Conservation (phyloP, 148 eudicot genomes). For the Camellia japonica region DNA sequence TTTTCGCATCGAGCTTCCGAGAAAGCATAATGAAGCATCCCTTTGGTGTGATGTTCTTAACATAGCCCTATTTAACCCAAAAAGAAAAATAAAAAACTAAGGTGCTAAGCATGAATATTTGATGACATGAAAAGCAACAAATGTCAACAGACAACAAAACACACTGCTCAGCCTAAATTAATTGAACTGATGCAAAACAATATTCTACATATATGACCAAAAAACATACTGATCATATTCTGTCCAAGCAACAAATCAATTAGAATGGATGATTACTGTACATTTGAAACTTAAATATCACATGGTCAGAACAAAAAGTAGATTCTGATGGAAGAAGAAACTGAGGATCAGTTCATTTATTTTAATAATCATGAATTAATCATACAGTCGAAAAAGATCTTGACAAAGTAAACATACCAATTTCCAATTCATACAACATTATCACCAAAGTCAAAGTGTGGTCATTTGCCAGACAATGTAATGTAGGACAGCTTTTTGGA, state of each 20-base stretch:
- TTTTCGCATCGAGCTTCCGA: slow-evolving; percentile 73
- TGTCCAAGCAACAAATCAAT: background rate
- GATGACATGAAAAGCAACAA: background rate
- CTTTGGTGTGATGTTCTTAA: slow-evolving; percentile 68
- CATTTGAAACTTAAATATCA: too few relatives aligned
- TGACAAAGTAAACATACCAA: background rate
- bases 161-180: slow-evolving; percentile 4
- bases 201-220: background rate
- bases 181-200: background rate
- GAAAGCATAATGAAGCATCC: slow-evolving; percentile 93
- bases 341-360: too few relatives aligned
- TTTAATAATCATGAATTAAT: background rate
- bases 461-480: background rate
- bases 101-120: background rate
- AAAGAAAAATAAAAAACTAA: background rate
- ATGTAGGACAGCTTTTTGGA: too few relatives aligned
- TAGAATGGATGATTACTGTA: background rate
- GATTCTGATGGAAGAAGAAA: too few relatives aligned
- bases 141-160: background rate
- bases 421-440: background rate
- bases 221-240: background rate
- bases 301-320: too few relatives aligned
- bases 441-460: background rate
- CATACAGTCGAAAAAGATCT: background rate
- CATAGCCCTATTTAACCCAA: slow-evolving; percentile 55